These are phyloP conservation scores for Monosiga brevicollis DNA, from an alignment of 78 protist genomes.

Conservation along the genomic window DNA sequence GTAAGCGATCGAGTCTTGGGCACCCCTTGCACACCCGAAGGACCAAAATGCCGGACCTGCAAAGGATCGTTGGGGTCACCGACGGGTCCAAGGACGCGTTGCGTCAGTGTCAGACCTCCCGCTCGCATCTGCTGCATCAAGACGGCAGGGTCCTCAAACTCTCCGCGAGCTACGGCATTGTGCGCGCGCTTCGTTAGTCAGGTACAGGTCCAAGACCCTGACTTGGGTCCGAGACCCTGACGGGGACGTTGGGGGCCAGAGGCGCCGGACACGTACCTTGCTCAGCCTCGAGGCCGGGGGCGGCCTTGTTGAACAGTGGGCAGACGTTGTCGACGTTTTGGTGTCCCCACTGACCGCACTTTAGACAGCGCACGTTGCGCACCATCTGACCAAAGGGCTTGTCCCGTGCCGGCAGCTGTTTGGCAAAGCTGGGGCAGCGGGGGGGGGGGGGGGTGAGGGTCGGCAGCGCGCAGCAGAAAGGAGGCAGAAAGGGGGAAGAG, in stretches of 20 bases:
- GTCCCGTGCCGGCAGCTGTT: conserved; percentile 14
- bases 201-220: neutral
- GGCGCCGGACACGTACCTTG: neutral
- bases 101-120: neutral
- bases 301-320: neutral
- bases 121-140: neutral
- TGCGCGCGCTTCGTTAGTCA: neutral
- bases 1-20: too few relatives aligned
- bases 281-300: neutral
- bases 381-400: conserved; percentile 43
- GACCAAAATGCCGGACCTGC: too few relatives aligned
- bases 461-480: neutral
- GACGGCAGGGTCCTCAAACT: neutral
- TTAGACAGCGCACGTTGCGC: conserved; percentile 35
- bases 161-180: neutral
- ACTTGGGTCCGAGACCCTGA: neutral
- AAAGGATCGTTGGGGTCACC: too few relatives aligned
- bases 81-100: neutral
- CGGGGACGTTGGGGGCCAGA: neutral
- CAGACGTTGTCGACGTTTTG: conserved; percentile 45
- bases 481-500: neutral
- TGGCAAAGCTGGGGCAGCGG: neutral
- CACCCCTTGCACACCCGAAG: too few relatives aligned
- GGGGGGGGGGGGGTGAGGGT: neutral
- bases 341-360: conserved; percentile 49